phyloP scores from a whole-genome alignment of 2,329 filamentous ascomycete genomes.

The Tolypocladium guangdongense region DNA sequence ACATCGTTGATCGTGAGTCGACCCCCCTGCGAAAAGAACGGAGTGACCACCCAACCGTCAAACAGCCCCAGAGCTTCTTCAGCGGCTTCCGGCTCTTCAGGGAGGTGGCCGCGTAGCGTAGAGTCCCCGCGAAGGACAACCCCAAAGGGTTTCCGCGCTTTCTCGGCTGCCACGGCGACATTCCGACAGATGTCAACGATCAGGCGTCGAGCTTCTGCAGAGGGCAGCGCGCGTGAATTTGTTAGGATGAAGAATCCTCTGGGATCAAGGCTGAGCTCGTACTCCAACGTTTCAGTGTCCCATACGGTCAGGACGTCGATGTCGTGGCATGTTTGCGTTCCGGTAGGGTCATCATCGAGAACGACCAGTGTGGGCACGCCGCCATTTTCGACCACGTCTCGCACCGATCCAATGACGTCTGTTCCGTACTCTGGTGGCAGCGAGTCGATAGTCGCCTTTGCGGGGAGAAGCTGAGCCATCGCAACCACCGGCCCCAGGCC shows the following conservation, averaged over 20 bases:
- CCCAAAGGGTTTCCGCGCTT: slow-evolving; percentile 31
- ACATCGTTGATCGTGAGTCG: slow-evolving; percentile 43
- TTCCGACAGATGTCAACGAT: slow-evolving; percentile 38
- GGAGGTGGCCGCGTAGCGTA: slow-evolving; percentile 44
- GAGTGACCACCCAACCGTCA: slow-evolving; percentile 42
- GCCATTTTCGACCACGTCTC: slow-evolving; percentile 7
- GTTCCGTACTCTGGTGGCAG: slow-evolving; percentile 11
- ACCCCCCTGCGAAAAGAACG: slow-evolving; percentile 47
- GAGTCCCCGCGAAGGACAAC: slow-evolving; percentile 45
- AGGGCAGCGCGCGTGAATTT: slow-evolving; percentile 43
- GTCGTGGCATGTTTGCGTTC: slow-evolving; percentile 48
- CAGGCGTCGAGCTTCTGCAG: slow-evolving; percentile 31
- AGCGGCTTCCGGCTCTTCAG: slow-evolving; percentile 39
- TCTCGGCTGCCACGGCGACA: slow-evolving; percentile 31
- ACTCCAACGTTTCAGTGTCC: slow-evolving; percentile 31
- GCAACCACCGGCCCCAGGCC: slow-evolving; percentile 3
- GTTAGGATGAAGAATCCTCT: slow-evolving; percentile 49
- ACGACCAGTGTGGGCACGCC: slow-evolving; percentile 25
- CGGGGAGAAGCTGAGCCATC: slow-evolving; percentile 5
- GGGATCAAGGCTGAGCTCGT: slow-evolving; percentile 28
- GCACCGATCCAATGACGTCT: slow-evolving; percentile 11
- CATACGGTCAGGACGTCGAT: slow-evolving; percentile 44
- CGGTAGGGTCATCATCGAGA: slow-evolving; percentile 46
- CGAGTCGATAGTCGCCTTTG: slow-evolving; percentile 9
- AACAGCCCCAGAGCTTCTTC: slow-evolving; percentile 34